Conservation (phyloP, 495 filamentous ascomycete genomes). For the Trypethelium eluteriae region DNA sequence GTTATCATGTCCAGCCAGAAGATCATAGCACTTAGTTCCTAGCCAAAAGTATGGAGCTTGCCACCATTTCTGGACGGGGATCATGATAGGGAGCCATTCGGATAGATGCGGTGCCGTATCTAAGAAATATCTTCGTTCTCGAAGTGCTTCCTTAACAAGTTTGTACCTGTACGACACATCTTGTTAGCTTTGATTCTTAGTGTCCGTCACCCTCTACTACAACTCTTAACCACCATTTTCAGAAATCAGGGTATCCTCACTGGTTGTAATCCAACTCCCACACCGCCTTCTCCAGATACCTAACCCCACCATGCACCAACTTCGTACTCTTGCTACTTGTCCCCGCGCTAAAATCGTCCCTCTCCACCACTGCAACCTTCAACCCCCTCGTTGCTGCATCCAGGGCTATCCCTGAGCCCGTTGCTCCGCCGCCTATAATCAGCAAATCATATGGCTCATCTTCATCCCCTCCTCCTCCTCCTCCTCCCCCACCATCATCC, state of each 20-base stretch:
- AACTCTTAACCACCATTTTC: neutral
- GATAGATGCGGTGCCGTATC: conserved; percentile 94
- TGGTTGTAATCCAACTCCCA: conserved; percentile 95
- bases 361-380: conserved; percentile 88
- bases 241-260: conserved; percentile 29
- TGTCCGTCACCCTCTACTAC: neutral
- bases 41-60: conserved; percentile 97
- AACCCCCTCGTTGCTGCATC: conserved; percentile 90
- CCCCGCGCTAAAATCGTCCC: conserved; percentile 88
- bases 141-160: conserved; percentile 87
- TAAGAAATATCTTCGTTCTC: conserved; percentile 91
- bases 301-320: conserved; percentile 90
- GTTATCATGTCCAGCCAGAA: conserved; percentile 88
- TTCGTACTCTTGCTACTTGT: conserved; percentile 98
- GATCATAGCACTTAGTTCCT: conserved; percentile 91
- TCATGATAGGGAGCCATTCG: conserved; percentile 94
- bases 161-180: conserved; percentile 51
- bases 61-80: conserved; percentile 93
- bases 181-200: neutral
- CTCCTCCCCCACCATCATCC: no score
- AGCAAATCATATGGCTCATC: conserved; percentile 70
- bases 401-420: conserved; percentile 83
- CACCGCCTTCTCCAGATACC: conserved; percentile 94
- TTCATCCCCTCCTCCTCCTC: conserved; percentile 21
- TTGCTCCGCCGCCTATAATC: conserved; percentile 88